A percentile compares a stretch with the other conserved stretches of the same genome.
These are phyloP conservation scores for Haematococcus lacustris DNA, from an alignment of 139 green algal genomes.

Conservation along the genomic window DNA sequence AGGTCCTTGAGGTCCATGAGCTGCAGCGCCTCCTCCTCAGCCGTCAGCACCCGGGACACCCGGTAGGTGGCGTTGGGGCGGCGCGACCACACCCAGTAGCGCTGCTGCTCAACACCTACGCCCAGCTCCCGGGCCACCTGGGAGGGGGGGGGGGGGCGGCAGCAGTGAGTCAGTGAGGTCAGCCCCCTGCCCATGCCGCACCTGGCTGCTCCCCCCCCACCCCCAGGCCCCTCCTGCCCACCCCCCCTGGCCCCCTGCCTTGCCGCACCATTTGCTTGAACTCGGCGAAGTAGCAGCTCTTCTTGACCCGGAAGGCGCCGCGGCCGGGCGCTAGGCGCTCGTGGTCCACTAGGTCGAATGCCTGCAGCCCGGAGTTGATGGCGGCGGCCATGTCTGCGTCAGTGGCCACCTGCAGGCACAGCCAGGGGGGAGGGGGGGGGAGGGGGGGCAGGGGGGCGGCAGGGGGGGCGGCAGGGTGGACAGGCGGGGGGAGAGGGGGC, in stretches of 20 bases:
- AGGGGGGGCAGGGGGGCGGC: no score
- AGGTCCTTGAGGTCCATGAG: constrained; percentile 48
- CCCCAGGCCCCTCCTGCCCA: no score
- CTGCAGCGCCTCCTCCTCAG: constrained; percentile 31
- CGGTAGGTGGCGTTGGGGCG: constrained; percentile 79
- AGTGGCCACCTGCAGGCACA: constrained; percentile 35
- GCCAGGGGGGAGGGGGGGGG: not conserved
- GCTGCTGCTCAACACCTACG: constrained; percentile 68
- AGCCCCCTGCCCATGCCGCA: no score
- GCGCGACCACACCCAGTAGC: constrained; percentile 81
- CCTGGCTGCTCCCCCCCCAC: no score
- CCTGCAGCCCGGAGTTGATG: not conserved
- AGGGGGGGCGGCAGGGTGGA: no score
- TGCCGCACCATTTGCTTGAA: constrained; percentile 57
- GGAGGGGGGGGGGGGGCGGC: no score
- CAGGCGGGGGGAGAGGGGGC: no score
- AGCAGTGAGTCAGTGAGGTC: no score
- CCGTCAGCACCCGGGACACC: constrained; percentile 35
- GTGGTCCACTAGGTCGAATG: constrained; percentile 91
- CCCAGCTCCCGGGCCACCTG: constrained; percentile 56
- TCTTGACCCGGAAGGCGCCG: constrained; percentile 63
- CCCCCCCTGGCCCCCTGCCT: no score
- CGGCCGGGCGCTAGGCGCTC: constrained; percentile 52
- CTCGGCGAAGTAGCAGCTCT: constrained; percentile 68
- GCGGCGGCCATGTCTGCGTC: constrained; percentile 55